phyloP scores from a whole-genome alignment of 2,329 filamentous ascomycete genomes.

The Ophiocordyceps camponoti-rufipedis region DNA sequence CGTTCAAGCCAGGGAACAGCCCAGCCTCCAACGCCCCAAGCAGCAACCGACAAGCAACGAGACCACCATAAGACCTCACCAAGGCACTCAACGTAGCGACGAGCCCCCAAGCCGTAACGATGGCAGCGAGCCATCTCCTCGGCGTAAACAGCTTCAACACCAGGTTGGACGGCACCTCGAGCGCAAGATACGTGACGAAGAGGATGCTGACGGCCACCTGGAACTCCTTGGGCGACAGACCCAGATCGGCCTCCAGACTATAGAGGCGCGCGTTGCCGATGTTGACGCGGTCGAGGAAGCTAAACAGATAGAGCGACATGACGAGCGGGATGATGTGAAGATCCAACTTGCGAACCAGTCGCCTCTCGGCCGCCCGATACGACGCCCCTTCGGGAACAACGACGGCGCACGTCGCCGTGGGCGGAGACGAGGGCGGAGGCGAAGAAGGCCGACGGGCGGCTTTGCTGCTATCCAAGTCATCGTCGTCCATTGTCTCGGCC shows the following conservation, averaged over 20 bases:
- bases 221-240: slow-evolving; percentile 43
- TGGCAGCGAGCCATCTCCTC: slow-evolving; percentile 44
- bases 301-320: slow-evolving; percentile 55
- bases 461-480: neutral
- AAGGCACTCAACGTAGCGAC: slow-evolving; percentile 54
- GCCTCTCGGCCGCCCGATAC: slow-evolving; percentile 19
- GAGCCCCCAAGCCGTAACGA: slow-evolving; percentile 46
- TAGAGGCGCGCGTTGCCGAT: slow-evolving; percentile 57
- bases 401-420: too few relatives aligned
- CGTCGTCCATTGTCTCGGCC: neutral
- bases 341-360: slow-evolving; percentile 47
- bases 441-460: neutral
- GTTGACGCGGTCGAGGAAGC: slow-evolving; percentile 58
- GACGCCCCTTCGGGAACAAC: neutral
- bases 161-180: slow-evolving; percentile 48
- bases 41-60: slow-evolving; percentile 51
- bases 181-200: slow-evolving; percentile 44
- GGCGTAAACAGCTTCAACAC: slow-evolving; percentile 45
- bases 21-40: slow-evolving; percentile 53
- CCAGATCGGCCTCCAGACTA: slow-evolving; percentile 43
- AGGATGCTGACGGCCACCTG: slow-evolving; percentile 49
- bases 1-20: slow-evolving; percentile 48
- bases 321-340: slow-evolving; percentile 44
- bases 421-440: neutral
- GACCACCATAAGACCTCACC: slow-evolving; percentile 41